Evolutionary conservation across 805 yeast species (phyloP).

Genomic region (Hanseniaspora taiwanica): DNA sequence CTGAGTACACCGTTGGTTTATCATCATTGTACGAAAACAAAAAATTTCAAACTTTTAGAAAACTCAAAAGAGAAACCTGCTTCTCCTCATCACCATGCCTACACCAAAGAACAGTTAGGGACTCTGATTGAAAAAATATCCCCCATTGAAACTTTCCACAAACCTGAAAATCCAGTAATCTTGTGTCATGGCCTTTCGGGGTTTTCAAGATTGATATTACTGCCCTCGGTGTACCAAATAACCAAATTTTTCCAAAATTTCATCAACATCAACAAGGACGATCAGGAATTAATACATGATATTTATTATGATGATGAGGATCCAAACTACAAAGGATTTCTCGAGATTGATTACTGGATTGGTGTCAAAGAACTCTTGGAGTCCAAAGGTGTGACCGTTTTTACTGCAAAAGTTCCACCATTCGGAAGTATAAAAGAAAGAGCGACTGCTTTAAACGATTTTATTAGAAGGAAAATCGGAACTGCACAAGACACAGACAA

Average conservation of each 20-base stretch:
- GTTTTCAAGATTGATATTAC: constrained; percentile 41
- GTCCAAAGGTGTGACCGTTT: constrained; percentile 49
- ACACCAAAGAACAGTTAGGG: background rate
- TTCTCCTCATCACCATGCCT: background rate
- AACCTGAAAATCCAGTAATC: constrained; percentile 63
- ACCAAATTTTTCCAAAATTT: constrained; percentile 13
- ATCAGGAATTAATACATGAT: constrained; percentile 13
- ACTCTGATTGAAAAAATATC: background rate
- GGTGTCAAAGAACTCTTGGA: constrained; percentile 58
- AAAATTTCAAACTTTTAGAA: too few relatives aligned
- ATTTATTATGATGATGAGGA: constrained; percentile 10
- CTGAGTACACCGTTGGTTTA: too few relatives aligned
- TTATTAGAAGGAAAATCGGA: constrained; percentile 25
- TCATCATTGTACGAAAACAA: too few relatives aligned
- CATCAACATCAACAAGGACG: constrained; percentile 9
- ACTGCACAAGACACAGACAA: constrained; percentile 10
- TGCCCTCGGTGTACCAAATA: constrained; percentile 29
- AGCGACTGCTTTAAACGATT: constrained; percentile 42
- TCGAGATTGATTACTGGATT: constrained; percentile 57
- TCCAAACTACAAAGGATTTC: constrained; percentile 20
- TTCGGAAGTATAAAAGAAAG: constrained; percentile 63
- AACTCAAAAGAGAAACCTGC: background rate
- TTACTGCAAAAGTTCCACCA: constrained; percentile 71
- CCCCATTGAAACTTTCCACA: constrained; percentile 25
- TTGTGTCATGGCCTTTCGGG: constrained; percentile 84